Evolutionary conservation across 345 rosid genomes (phyloP), one percentile per base, ranked within the genome.

Genomic region (Gossypioides kirkii): DNA sequence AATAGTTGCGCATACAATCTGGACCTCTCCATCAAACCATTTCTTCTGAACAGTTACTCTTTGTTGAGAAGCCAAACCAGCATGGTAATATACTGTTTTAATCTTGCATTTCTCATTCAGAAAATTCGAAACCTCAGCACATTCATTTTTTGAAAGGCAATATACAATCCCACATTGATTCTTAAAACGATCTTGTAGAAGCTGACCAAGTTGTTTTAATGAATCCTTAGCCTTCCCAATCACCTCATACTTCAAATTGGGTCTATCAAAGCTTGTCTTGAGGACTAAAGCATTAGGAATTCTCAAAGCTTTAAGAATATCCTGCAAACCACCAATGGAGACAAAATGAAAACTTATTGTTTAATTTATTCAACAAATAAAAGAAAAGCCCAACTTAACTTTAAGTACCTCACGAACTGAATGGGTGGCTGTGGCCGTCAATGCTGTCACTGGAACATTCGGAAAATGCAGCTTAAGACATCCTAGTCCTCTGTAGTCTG

Each of bases 261-360:
- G 90, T 84, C 98, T 86, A 79, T 95, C 98, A 82, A 89, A 95
- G 83, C 98, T 92, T 80, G 91, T 89, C 87, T 95, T 84, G 4
- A 95, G 89, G 74, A 92, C 87, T 64, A 84, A 80, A 80, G 90
- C 98, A 82, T 65, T 80, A n/a, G 91, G 90, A 75, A 95, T 92
- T 80, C 85, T 87, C 73, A 92, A 82, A 59, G 89, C 84, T 82
- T 80, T 86, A 59, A 95, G 81, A 62, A 92, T 92, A 73, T 92
- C 99, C 98, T 95, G 91, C 66, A 75, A 73, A 73, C 20, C 38
- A 71, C 60, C 70, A 28, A 61, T 59, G 65, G 66, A 42, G 25
- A 70, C 54, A 12, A 13, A 58, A 52, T 43, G 38, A 69, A 63
- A 43, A 52, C 18, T 17, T 11, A 16, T 3, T 36, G 22, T 10